Base-by-base conservation (phyloP, 164 flowering plant species). In the Chloranthus sessilifolius region DNA sequence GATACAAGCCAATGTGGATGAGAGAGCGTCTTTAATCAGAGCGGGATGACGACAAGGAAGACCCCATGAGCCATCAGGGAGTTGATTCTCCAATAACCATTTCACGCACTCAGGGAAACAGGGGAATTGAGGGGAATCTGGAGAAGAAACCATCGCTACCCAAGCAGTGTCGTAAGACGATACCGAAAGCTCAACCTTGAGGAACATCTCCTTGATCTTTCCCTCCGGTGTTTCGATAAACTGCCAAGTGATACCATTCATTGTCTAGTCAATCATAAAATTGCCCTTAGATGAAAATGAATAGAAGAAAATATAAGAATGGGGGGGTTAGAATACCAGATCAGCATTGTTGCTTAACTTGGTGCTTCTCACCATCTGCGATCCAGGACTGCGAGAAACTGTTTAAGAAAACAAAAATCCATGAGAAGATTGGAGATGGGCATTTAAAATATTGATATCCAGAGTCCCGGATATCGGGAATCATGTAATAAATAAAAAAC, bases 121-220 rank as follows among this genome's bases (percentile, higher is more conserved):
- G 11, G 98, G 95, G 10, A 24, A 16, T 17, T 59, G 41, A 12
- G 62, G 59, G 26, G 78, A 71, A 56, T 47, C 48, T 17, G 74
- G 80, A 52, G 85, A 76, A 54, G 95, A 85, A 46, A 86, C 78
- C 98, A 92, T 92, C 37, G 96, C 95, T 11, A 92, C 92, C 98
- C 96, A 88, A 22, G 96, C 96, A 24, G 95, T 92, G 68, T 92
- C 98, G 66, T 88, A 92, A 2, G 94, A 52, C 47, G 96, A 92
- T 60, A 75, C 71, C 7, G 94, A 82, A 35, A 85, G 74, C 21
- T 88, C 82, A 53, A 75, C 68, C 48, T 64, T 70, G 1, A 61
- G 55, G 41, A 92, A 78, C 72, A 79, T 53, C 45, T 78, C 73
- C 44, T 61, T 70, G 10, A 88, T 77, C 56, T 73, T 69, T 53